Evolutionary conservation across 2,329 filamentous ascomycete species (phyloP), one percentile per base, ranked within the genome.

Genomic region (Pleoardoris graminearum): DNA sequence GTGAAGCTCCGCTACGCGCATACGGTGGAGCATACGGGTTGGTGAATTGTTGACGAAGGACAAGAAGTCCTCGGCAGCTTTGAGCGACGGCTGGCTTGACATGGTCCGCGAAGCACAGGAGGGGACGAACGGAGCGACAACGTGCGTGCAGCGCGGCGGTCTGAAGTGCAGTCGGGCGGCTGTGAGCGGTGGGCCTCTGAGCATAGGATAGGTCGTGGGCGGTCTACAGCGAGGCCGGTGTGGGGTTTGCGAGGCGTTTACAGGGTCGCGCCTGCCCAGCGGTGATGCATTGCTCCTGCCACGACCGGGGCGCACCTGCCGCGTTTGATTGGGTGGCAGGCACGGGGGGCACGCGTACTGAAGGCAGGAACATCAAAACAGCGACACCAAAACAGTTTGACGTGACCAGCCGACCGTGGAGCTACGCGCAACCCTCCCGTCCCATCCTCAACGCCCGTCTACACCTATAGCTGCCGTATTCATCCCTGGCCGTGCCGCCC

Each of bases 1-100:
- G 19, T 22, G 23, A 29, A 25, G 52, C 44, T 54, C 50, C 33
- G 51, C 35, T 33, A 37, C 47, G 29, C 42, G 25, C 11, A 8
- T 36, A 12, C 21, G 19, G 29, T 38, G 14, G 43, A 44, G 74
- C 85, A 65, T 82, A 96, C 92, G 93, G 48, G 92, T 96, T 11
- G 94, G 94, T 53, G 92, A 97, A 58, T 87, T 89, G 76, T 97
- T 96, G 73, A 97, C 87, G 77, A 96, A 97, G 76, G 90, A 88
- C 70, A 96, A 77, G 75, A 97, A 96, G 79, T 95, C 90, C 76
- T 88, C 79, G 49, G 90, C 90, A 50, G 70, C 76, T 55, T 76
- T 65, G 51, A 77, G 68, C 1, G 76, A 76, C 11, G 73, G 71
- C 53, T 73, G 74, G 60, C 67, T 55, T 22, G 71, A 54, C 72